These are phyloP conservation scores for Leccinum subfulvum DNA, from an alignment of 1,284 basidiomycete genomes.

Conservation along the genomic window DNA sequence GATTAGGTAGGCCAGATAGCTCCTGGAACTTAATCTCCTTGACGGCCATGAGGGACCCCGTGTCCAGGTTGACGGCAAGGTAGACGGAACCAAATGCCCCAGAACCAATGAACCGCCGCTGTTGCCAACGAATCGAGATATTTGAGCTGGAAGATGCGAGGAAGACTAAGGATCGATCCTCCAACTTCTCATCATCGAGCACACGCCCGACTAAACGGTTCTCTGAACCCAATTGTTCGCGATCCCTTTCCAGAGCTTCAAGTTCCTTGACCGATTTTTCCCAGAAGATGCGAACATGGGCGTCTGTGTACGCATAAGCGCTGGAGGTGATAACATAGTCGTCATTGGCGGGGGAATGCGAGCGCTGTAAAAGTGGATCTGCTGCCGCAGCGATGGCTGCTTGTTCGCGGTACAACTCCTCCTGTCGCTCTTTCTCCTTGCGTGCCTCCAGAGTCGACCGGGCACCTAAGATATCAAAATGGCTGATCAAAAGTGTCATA, in stretches of 20 bases:
- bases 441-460: constrained; percentile 87
- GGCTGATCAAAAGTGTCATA: constrained; percentile 93
- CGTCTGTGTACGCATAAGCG: constrained; percentile 51
- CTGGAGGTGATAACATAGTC: constrained; percentile 38
- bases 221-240: constrained; percentile 62
- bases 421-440: constrained; percentile 82
- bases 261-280: constrained; percentile 65
- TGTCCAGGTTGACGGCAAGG: constrained; percentile 94
- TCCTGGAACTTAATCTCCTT: constrained; percentile 99
- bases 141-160: constrained; percentile 91
- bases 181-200: constrained; percentile 86
- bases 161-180: constrained; percentile 89
- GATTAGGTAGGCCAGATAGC: constrained; percentile 74
- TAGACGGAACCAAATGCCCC: constrained; percentile 99
- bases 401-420: constrained; percentile 67
- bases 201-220: constrained; percentile 84
- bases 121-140: constrained; percentile 97
- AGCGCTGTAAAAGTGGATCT: constrained; percentile 44
- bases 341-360: constrained; percentile 35
- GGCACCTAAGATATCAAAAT: constrained; percentile 97
- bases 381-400: constrained; percentile 51
- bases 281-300: constrained; percentile 70
- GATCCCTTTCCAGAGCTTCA: constrained; percentile 59
- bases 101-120: constrained; percentile 95
- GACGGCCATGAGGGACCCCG: constrained; percentile 97